These are phyloP conservation scores for Vanrija pseudolonga DNA, from an alignment of 1,284 basidiomycete species.

Conservation along the genomic window DNA sequence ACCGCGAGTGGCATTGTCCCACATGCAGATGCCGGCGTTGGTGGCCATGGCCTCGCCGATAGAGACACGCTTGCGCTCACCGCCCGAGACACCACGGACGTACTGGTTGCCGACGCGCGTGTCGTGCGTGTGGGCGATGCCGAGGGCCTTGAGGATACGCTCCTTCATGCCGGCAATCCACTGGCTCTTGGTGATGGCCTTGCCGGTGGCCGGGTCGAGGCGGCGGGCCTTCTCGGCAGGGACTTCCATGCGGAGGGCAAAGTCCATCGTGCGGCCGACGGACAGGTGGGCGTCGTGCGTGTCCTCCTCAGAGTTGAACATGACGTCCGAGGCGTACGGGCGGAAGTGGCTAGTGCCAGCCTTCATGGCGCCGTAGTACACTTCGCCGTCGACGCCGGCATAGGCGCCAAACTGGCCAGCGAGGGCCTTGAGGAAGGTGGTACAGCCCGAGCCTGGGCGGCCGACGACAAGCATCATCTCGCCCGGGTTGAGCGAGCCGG, in stretches of 20 bases:
- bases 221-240: not conserved
- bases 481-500: slow-evolving; percentile 34
- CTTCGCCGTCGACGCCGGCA: slow-evolving; percentile 46
- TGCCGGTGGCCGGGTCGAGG: not conserved
- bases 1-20: slow-evolving; percentile 64
- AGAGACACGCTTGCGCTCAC: slow-evolving; percentile 12
- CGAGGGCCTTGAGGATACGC: slow-evolving; percentile 63
- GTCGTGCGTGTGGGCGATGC: slow-evolving; percentile 62
- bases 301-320: slow-evolving; percentile 26
- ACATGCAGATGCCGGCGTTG: slow-evolving; percentile 9
- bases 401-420: slow-evolving; percentile 49
- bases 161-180: slow-evolving; percentile 11
- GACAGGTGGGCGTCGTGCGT: slow-evolving; percentile 20
- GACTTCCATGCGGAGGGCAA: slow-evolving; percentile 16
- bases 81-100: slow-evolving; percentile 18
- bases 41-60: slow-evolving; percentile 7
- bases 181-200: slow-evolving; percentile 1
- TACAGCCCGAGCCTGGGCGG: slow-evolving; percentile 49
- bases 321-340: slow-evolving; percentile 6
- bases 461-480: slow-evolving; percentile 47
- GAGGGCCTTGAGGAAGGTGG: slow-evolving; percentile 51
- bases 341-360: not conserved
- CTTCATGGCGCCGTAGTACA: slow-evolving; percentile 43
- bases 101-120: slow-evolving; percentile 26
- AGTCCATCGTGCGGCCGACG: slow-evolving; percentile 22